Percentiles rank a stretch among this genome's conserved stretches.
phyloP scores from a whole-genome alignment of 2,329 filamentous ascomycete species.

The Seiridium cupressi region DNA sequence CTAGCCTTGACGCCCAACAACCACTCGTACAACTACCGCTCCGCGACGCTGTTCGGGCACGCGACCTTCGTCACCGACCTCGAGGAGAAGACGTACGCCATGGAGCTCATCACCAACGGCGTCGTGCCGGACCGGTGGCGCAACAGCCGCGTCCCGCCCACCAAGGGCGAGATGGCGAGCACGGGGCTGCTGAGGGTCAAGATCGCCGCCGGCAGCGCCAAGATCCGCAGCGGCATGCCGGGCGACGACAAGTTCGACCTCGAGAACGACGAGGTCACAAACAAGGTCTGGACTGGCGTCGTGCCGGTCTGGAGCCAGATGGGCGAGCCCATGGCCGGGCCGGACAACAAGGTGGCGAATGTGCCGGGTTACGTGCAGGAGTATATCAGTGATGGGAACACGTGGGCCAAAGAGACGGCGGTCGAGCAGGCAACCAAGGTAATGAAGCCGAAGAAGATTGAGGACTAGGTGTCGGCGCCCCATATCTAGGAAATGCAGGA shows the following conservation, averaged over 20 bases:
- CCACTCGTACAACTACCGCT: slow-evolving; percentile 87
- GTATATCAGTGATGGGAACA: slow-evolving; percentile 37
- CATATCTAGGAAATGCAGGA: no score
- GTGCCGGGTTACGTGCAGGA: slow-evolving; percentile 61
- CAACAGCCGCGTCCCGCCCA: slow-evolving; percentile 68
- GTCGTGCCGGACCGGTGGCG: slow-evolving; percentile 70
- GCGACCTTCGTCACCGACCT: slow-evolving; percentile 64
- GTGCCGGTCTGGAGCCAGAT: slow-evolving; percentile 62
- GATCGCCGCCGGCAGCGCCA: slow-evolving; percentile 71
- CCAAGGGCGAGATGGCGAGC: slow-evolving; percentile 69
- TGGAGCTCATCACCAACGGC: slow-evolving; percentile 74
- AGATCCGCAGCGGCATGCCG: slow-evolving; percentile 66
- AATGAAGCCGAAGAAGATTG: slow-evolving; percentile 19
- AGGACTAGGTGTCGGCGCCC: background rate
- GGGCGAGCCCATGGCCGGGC: slow-evolving; percentile 60
- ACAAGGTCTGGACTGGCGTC: slow-evolving; percentile 53
- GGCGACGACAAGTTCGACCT: slow-evolving; percentile 50
- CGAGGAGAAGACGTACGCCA: slow-evolving; percentile 74
- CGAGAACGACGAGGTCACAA: slow-evolving; percentile 38
- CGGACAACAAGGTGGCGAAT: slow-evolving; percentile 55
- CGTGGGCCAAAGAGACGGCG: slow-evolving; percentile 14
- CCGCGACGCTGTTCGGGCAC: slow-evolving; percentile 73
- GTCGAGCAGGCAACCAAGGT: slow-evolving; percentile 19
- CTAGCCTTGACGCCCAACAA: slow-evolving; percentile 76
- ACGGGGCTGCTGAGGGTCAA: slow-evolving; percentile 71